Evolutionary conservation across 2,329 filamentous ascomycete species (phyloP), one percentile per base, ranked within the genome.

Genomic region (Zalaria obscura): DNA sequence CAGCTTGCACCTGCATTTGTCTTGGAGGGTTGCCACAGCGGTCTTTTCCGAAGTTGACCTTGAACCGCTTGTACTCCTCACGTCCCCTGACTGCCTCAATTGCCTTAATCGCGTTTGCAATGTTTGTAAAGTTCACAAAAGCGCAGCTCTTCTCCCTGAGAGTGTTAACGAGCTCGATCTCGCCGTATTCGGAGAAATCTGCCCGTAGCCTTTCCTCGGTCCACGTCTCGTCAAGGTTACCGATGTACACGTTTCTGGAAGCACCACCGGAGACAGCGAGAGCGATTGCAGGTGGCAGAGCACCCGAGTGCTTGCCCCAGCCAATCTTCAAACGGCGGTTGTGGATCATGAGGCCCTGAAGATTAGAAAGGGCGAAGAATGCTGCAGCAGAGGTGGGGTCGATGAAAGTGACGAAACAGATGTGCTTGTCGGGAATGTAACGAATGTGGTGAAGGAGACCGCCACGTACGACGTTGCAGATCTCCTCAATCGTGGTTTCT

Each of bases 41-140:
- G 59, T 98, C 91, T 69, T 98, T 98, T 64, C 91, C 91, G 59
- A 98, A 98, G 69, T 98, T 98, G 61, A 98, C 89, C 74, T 98
- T 98, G 78, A 98, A 98, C 54, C 91, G 78, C 64, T 80, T 85
- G 72, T 98, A 98, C 57, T 98, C 91, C 35, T 96, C 91, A 58
- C 88, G 87, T 56, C 87, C 83, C 44, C 91, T 79, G 49, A 98
- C 79, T 25, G 88, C 91, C 65, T 98, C 91, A 50, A 98, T 98
- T 1, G 91, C 91, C 70, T 98, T 98, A 71, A 98, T 98, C 39
- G 91, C 91, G 54, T 98, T 98, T 58, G 91, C 91, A 59, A 98
- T 98, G 67, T 98, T 98, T 58, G 91, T 98, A 62, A 98, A 98
- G 68, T 98, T 98, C 61, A 98, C 91, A 60, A 98, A 98, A 0